Percentiles rank a stretch among this genome's conserved stretches.
Conservation (phyloP, 2,329 filamentous ascomycete genomes). For the Ceratocystiopsis minuta region DNA sequence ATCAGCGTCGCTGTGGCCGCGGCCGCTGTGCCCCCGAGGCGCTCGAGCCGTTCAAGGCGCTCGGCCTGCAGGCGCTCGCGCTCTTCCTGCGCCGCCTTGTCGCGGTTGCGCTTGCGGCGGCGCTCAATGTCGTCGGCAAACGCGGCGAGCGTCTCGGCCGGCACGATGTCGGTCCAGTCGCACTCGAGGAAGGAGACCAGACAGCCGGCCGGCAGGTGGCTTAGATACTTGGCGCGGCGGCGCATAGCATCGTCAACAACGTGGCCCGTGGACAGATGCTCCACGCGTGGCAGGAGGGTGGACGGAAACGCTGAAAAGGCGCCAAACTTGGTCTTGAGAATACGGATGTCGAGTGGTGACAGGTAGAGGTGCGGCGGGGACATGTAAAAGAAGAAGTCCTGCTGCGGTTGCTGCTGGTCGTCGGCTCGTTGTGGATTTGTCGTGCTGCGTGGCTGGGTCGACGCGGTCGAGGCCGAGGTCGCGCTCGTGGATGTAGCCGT, state of each 20-base stretch:
- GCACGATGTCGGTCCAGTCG: conserved; percentile 83
- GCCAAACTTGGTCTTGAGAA: conserved; percentile 76
- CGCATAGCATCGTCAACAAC: conserved; percentile 72
- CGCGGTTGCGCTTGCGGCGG: conserved; percentile 56
- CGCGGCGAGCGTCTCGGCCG: conserved; percentile 51
- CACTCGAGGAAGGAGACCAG: conserved; percentile 84
- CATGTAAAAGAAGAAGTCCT: conserved; percentile 72
- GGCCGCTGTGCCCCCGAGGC: neutral
- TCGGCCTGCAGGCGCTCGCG: conserved; percentile 70
- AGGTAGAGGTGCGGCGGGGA: conserved; percentile 77
- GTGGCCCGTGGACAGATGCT: conserved; percentile 76
- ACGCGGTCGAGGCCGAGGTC: too few relatives aligned
- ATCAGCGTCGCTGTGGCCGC: too few relatives aligned
- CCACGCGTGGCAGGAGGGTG: conserved; percentile 69
- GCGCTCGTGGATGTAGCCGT: too few relatives aligned
- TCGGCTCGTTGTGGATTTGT: neutral
- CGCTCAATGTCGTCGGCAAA: conserved; percentile 64
- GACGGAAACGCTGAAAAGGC: conserved; percentile 68
- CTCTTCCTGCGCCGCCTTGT: conserved; percentile 75
- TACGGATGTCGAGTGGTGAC: conserved; percentile 78
- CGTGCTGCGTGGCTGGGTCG: too few relatives aligned
- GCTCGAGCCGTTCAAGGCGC: conserved; percentile 48
- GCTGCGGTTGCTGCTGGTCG: conserved; percentile 10
- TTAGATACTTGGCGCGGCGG: conserved; percentile 70
- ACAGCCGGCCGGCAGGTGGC: conserved; percentile 76